Base-by-base conservation (phyloP, 1,284 basidiomycete species). In the Boletus mariae region DNA sequence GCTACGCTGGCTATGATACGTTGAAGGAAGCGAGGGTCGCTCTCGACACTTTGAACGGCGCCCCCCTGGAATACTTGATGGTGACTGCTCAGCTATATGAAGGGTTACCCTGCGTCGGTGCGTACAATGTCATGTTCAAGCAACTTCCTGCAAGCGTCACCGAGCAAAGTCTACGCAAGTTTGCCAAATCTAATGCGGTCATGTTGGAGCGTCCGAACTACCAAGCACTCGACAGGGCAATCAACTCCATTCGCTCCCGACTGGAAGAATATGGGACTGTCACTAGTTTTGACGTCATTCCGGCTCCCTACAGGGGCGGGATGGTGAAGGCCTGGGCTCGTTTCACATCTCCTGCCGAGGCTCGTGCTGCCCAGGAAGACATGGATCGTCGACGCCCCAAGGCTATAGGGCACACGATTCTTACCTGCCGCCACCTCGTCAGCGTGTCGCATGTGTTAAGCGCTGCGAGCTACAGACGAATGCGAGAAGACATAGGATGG, bases 1-100 rank as follows among this genome's bases (percentile, higher is more conserved):
- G 75, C 0, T 88, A 80, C 55, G 79, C 77, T 17, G 87, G 87
- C 1, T 89, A 83, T 57, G 61, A 70, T 0, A 78, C 72, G 2
- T 56, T 71, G 41, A 68, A 71, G 40, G 69, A 74, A 10, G 85
- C 86, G 0, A 62, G 74, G 23, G 62, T 66, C 28, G 84, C 78
- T 1, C 74, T 85, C 3, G 65, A 61, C 20, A 63, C 71, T 0
- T 67, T 76, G 1, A 69, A 66, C 32, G 65, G 70, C 1, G 57
- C 59, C 0, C 71, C 71, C 3, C 62, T 76, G 28, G 67, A 72
- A 0, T 72, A 73, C 17, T 69, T 69, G 43, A 66, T 70, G 44
- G 61, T 85, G 2, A 67, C 70, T 9, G 84, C 80, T 0, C 61
- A 60, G 1, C 58, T 80, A 9, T 78, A 85, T 60, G 66, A 74